Evolutionary conservation across 2,329 filamentous ascomycete species (phyloP).

Genomic region (Ophiocordyceps camponoti-saundersi): DNA sequence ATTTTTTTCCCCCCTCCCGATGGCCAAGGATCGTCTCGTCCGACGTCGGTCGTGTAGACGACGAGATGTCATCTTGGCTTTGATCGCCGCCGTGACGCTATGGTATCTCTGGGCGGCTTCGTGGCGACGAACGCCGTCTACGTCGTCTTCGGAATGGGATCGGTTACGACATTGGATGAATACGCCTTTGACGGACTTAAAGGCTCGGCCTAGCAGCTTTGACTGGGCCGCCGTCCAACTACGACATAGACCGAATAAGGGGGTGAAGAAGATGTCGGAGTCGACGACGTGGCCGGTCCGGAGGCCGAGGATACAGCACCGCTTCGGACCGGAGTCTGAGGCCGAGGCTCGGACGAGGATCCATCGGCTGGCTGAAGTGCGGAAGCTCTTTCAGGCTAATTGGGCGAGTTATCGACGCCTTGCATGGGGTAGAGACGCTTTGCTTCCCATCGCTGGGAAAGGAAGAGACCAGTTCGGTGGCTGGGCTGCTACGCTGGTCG

Average conservation of each 20-base stretch:
- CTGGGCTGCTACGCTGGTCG: conserved; percentile 52
- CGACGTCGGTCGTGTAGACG: not conserved
- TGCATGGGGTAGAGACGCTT: conserved; percentile 49
- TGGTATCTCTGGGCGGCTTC: not conserved
- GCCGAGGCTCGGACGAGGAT: conserved; percentile 10
- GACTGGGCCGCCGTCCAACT: conserved; percentile 17
- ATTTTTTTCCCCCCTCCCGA: not conserved
- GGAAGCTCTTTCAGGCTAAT: conserved; percentile 15
- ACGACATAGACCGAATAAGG: conserved; percentile 7
- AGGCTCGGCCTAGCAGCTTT: conserved; percentile 14
- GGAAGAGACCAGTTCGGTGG: conserved; percentile 43
- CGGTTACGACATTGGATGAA: conserved; percentile 8
- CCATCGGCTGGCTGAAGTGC: conserved; percentile 15
- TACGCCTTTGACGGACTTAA: not conserved
- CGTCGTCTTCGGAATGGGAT: conserved; percentile 1
- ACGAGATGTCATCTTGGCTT: not conserved
- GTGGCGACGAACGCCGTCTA: not conserved
- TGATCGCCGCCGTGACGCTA: not conserved
- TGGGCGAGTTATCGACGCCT: conserved; percentile 37
- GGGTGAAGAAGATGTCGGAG: conserved; percentile 8
- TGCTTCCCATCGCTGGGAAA: conserved; percentile 36
- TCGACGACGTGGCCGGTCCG: conserved; percentile 5
- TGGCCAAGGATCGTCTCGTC: not conserved
- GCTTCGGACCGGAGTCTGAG: conserved; percentile 12
- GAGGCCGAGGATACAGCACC: conserved; percentile 17